phyloP scores from a whole-genome alignment of 164 flowering plant species.

The Sedum album region DNA sequence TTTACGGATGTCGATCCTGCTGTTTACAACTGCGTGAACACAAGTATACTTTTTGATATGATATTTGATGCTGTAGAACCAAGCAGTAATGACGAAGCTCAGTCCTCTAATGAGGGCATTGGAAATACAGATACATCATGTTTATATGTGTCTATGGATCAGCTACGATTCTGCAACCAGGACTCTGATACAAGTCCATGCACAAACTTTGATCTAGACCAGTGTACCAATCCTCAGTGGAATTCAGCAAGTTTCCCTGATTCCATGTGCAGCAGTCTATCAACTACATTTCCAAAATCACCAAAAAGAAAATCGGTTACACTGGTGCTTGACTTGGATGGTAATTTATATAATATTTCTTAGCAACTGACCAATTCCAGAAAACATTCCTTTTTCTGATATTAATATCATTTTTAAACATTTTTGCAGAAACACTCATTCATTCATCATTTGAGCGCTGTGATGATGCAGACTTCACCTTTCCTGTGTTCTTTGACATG shows the following conservation, averaged over 20 bases:
- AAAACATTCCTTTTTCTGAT: not conserved
- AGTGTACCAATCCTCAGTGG: conserved; percentile 54
- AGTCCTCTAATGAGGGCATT: conserved; percentile 26
- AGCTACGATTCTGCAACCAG: conserved; percentile 32
- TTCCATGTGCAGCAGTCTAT: conserved; percentile 39
- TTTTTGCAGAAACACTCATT: conserved; percentile 81
- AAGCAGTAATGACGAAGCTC: conserved; percentile 22
- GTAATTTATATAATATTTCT: conserved; percentile 26
- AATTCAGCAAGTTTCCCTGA: conserved; percentile 59
- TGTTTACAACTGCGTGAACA: conserved; percentile 37
- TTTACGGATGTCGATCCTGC: conserved; percentile 22
- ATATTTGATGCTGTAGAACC: conserved; percentile 44
- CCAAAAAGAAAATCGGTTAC: conserved; percentile 60
- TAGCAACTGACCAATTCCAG: not conserved
- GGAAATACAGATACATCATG: conserved; percentile 30
- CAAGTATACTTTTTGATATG: conserved; percentile 45
- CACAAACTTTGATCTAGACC: conserved; percentile 37
- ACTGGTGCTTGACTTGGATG: conserved; percentile 96
- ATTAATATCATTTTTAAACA: not conserved
- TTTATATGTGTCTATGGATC: conserved; percentile 52
- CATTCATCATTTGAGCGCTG: conserved; percentile 75
- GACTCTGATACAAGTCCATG: conserved; percentile 30
- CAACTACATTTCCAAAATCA: conserved; percentile 29
- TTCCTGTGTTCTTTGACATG: conserved; percentile 70
- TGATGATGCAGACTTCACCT: conserved; percentile 86